These are phyloP conservation scores for Neurospora sp. DNA, from an alignment of 495 filamentous ascomycete genomes.

Conservation along the genomic window DNA sequence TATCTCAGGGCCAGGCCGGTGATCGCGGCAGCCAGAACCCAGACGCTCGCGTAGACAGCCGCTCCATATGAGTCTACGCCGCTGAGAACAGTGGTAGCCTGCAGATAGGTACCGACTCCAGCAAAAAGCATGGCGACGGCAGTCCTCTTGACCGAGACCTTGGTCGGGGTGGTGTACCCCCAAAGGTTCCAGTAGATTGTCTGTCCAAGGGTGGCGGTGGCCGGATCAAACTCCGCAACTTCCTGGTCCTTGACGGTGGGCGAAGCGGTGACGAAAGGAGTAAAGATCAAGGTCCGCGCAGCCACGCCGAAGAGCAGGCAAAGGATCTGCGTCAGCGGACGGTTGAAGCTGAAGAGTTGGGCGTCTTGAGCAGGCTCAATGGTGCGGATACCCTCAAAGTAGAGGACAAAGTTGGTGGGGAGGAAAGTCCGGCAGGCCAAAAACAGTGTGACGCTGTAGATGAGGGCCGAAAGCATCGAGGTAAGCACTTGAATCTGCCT, in stretches of 20 bases:
- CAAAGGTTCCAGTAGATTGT: slow-evolving; percentile 54
- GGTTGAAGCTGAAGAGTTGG: slow-evolving; percentile 46
- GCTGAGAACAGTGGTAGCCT: slow-evolving; percentile 50
- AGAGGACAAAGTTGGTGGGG: slow-evolving; percentile 51
- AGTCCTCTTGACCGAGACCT: slow-evolving; percentile 55
- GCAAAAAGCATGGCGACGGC: slow-evolving; percentile 45
- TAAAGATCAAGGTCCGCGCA: slow-evolving; percentile 64
- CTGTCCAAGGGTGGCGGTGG: slow-evolving; percentile 42
- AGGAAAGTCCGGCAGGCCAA: slow-evolving; percentile 55
- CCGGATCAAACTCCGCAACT: slow-evolving; percentile 39
- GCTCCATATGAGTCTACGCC: slow-evolving; percentile 60
- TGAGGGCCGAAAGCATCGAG: slow-evolving; percentile 51
- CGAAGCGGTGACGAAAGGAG: slow-evolving; percentile 48
- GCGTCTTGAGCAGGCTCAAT: slow-evolving; percentile 53
- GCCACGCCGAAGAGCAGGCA: slow-evolving; percentile 50
- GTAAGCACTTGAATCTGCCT: slow-evolving; percentile 50
- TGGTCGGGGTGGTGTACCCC: slow-evolving; percentile 51
- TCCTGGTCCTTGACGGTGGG: slow-evolving; percentile 26
- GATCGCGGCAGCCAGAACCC: slow-evolving; percentile 50
- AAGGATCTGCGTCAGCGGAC: slow-evolving; percentile 26
- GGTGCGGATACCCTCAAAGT: slow-evolving; percentile 60
- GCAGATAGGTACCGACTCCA: slow-evolving; percentile 54
- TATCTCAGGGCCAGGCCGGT: slow-evolving; percentile 46
- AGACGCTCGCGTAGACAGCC: slow-evolving; percentile 57
- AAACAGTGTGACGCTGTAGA: slow-evolving; percentile 59